Evolutionary conservation across 805 yeast species (phyloP).

Genomic region (Metschnikowia proteae): DNA sequence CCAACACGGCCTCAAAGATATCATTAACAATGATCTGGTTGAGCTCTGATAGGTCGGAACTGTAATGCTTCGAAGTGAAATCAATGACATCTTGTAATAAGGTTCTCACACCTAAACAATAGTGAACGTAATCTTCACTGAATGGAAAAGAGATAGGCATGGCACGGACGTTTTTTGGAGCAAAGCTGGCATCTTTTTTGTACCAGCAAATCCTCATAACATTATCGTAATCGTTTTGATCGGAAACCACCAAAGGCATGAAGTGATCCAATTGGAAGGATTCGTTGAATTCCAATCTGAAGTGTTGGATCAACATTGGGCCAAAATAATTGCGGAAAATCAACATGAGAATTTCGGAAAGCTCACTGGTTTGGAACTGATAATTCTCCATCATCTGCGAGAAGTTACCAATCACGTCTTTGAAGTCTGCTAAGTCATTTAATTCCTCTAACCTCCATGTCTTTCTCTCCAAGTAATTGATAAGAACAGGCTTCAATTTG

Average conservation of each 20-base stretch:
- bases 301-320: conserved; percentile 49
- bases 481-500: conserved; percentile 57
- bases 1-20: conserved; percentile 64
- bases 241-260: conserved; percentile 76
- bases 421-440: conserved; percentile 50
- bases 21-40: conserved; percentile 57
- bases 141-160: conserved; percentile 68
- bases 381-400: conserved; percentile 74
- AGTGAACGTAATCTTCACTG: conserved; percentile 81
- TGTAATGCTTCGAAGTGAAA: conserved; percentile 63
- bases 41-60: conserved; percentile 56
- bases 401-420: conserved; percentile 63
- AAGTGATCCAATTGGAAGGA: conserved; percentile 77
- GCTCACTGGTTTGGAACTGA: conserved; percentile 53
- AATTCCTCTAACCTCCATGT: conserved; percentile 30
- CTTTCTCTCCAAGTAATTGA: conserved; percentile 41
- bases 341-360: conserved; percentile 59
- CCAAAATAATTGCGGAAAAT: conserved; percentile 59
- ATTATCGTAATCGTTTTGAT: conserved; percentile 54
- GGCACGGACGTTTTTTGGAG: conserved; percentile 46
- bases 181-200: conserved; percentile 46
- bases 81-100: conserved; percentile 60
- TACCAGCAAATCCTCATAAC: conserved; percentile 70
- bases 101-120: conserved; percentile 70
- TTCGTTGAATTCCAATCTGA: conserved; percentile 56